A percentile compares a stretch with the other conserved stretches of the same genome.
Evolutionary conservation across 306 rosid species (phyloP).

Genomic region (Abrus pulchellus): DNA sequence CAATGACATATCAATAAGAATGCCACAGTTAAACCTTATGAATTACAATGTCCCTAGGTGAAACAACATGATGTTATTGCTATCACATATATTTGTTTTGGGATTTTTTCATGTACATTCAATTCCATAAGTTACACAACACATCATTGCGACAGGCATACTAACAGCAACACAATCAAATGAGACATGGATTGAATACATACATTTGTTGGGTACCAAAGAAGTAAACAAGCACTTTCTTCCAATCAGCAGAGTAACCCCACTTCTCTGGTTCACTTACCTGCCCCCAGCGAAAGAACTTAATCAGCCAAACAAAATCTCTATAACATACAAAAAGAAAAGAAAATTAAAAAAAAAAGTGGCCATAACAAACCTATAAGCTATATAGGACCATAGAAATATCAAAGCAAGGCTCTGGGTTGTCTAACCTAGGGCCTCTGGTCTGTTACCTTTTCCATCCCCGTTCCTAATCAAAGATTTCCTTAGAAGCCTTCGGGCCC

Average conservation of each 20-base stretch:
- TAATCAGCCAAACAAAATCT: slow-evolving; percentile 45
- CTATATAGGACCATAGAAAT: not conserved
- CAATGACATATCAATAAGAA: not conserved
- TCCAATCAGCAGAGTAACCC: slow-evolving; percentile 88
- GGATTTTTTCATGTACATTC: not conserved
- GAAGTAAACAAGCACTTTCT: slow-evolving; percentile 92
- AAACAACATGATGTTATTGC: not conserved
- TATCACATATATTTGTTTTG: slow-evolving; percentile 26
- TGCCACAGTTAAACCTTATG: not conserved
- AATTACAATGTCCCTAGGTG: slow-evolving; percentile 6
- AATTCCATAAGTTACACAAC: slow-evolving; percentile 1
- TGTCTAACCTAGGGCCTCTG: not conserved
- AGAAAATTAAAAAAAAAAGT: not conserved
- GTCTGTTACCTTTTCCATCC: slow-evolving; percentile 13
- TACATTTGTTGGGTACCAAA: slow-evolving; percentile 97
- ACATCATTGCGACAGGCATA: slow-evolving; percentile 24
- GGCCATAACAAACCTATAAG: slow-evolving; percentile 11
- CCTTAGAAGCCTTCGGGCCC: not conserved
- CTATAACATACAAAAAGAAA: slow-evolving; percentile 2
- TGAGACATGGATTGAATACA: slow-evolving; percentile 51
- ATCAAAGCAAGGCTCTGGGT: not conserved
- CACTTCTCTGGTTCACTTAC: slow-evolving; percentile 90
- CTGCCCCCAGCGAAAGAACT: slow-evolving; percentile 62
- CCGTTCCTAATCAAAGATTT: slow-evolving; percentile 21
- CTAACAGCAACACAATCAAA: slow-evolving; percentile 15